These are phyloP conservation scores for Linnemannia exigua DNA, from an alignment of 192 early-diverging fungal genomes.

Conservation along the genomic window DNA sequence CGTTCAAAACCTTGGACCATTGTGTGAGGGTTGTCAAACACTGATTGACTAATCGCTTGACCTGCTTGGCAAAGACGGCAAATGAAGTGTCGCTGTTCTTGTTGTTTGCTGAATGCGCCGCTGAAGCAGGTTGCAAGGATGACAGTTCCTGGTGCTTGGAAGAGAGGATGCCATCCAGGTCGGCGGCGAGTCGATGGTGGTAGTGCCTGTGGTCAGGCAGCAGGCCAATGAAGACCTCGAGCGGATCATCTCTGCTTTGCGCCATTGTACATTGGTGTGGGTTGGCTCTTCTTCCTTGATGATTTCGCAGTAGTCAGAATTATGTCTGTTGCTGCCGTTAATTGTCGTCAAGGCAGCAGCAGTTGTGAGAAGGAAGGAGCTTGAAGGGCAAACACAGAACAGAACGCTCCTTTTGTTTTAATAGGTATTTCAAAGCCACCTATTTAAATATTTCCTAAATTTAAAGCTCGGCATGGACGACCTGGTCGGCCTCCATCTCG, in stretches of 20 bases:
- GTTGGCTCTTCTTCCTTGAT: too few relatives aligned
- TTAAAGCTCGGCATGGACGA: constrained; percentile 46
- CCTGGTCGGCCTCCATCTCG: constrained; percentile 30
- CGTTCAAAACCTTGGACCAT: constrained; percentile 40
- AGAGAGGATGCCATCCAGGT: constrained; percentile 12
- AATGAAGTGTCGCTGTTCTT: neutral
- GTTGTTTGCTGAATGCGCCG: neutral
- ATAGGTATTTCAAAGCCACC: neutral
- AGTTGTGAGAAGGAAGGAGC: neutral
- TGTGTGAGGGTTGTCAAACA: constrained; percentile 20
- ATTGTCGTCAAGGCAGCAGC: neutral
- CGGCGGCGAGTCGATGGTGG: constrained; percentile 15
- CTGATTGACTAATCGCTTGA: constrained; percentile 46
- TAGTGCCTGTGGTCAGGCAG: constrained; percentile 28
- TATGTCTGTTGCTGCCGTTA: neutral
- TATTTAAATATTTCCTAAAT: neutral
- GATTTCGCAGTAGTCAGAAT: neutral
- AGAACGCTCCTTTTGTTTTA: too few relatives aligned
- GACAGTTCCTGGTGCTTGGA: neutral
- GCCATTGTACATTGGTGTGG: neutral
- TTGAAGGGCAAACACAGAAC: too few relatives aligned
- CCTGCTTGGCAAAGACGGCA: constrained; percentile 11
- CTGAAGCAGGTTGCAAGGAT: neutral
- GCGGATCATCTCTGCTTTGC: neutral
- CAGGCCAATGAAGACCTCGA: constrained; percentile 21